These are phyloP conservation scores for Mucor indicus DNA, from an alignment of 371 early-diverging fungal genomes.

Conservation along the genomic window DNA sequence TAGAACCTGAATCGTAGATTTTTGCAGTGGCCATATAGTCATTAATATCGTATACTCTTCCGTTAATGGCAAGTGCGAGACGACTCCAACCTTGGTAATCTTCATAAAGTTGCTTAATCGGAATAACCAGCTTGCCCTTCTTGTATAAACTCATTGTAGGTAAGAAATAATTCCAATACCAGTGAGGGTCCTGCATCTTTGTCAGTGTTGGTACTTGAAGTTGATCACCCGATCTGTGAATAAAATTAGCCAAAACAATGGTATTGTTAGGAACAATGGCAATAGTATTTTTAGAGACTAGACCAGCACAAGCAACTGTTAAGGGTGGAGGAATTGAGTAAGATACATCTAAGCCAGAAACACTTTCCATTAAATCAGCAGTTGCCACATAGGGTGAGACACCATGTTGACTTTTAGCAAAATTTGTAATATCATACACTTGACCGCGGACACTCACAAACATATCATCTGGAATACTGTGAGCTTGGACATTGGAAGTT, in stretches of 20 bases:
- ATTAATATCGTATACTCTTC: conserved; percentile 76
- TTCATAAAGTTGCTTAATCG: conserved; percentile 36
- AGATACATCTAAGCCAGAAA: conserved; percentile 70
- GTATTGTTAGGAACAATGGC: conserved; percentile 33
- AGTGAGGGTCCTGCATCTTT: conserved; percentile 41
- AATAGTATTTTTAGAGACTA: conserved; percentile 39
- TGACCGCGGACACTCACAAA: conserved; percentile 69
- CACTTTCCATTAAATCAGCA: conserved; percentile 55
- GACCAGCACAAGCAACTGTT: conserved; percentile 51
- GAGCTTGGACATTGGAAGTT: conserved; percentile 40
- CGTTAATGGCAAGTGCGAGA: conserved; percentile 67
- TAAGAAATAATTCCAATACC: conserved; percentile 67
- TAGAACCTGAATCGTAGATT: conserved; percentile 37
- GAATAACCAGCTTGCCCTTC: conserved; percentile 66
- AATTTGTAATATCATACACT: conserved; percentile 67
- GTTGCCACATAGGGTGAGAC: conserved; percentile 40
- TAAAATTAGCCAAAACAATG: conserved; percentile 22
- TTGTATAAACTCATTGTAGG: conserved; percentile 64
- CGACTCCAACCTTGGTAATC: conserved; percentile 48
- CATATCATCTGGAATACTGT: conserved; percentile 45
- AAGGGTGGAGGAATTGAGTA: conserved; percentile 73
- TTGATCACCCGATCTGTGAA: conserved; percentile 44
- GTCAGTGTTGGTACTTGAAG: conserved; percentile 15
- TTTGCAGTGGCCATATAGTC: conserved; percentile 59
- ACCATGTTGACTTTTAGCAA: conserved; percentile 54